Percentiles rank a stretch among this genome's conserved stretches.
phyloP scores from a whole-genome alignment of 352 stramenopile genomes.

The Phytophthora rubi region DNA sequence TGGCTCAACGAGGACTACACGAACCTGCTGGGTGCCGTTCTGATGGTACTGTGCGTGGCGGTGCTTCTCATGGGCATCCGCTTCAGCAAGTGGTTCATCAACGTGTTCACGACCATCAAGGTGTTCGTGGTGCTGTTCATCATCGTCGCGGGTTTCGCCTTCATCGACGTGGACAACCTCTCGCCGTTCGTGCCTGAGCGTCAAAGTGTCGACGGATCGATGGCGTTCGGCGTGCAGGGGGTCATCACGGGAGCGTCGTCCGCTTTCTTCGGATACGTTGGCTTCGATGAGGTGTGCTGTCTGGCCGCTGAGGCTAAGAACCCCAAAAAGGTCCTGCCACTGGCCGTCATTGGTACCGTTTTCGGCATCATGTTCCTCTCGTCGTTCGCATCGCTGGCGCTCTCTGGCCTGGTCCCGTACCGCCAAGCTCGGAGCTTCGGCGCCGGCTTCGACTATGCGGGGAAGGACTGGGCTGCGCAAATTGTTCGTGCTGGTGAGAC shows the following conservation, averaged over 20 bases:
- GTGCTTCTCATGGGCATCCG: slow-evolving; percentile 86
- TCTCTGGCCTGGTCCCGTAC: slow-evolving; percentile 80
- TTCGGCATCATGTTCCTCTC: slow-evolving; percentile 77
- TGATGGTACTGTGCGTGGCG: slow-evolving; percentile 76
- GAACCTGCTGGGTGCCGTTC: slow-evolving; percentile 62
- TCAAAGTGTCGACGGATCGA: slow-evolving; percentile 27
- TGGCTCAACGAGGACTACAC: slow-evolving; percentile 67
- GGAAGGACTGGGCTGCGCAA: slow-evolving; percentile 49
- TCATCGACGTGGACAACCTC: slow-evolving; percentile 86
- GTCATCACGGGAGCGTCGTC: slow-evolving; percentile 84
- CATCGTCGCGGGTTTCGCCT: slow-evolving; percentile 85
- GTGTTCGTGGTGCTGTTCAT: slow-evolving; percentile 92
- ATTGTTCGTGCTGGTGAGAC: slow-evolving; percentile 66
- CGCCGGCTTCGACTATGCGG: slow-evolving; percentile 48
- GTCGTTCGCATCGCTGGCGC: slow-evolving; percentile 80
- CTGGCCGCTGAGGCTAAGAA: slow-evolving; percentile 86
- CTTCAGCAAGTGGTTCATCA: slow-evolving; percentile 91
- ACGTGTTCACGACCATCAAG: slow-evolving; percentile 88
- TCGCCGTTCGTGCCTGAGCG: slow-evolving; percentile 78
- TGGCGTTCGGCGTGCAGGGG: slow-evolving; percentile 52
- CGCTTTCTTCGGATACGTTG: slow-evolving; percentile 94
- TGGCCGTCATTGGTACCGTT: slow-evolving; percentile 85
- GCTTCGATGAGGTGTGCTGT: slow-evolving; percentile 95
- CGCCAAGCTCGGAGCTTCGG: slow-evolving; percentile 47
- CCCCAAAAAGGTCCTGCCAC: slow-evolving; percentile 79